These are phyloP conservation scores for Colletotrichum sp. DNA, from an alignment of 2,329 filamentous ascomycete genomes.

Conservation along the genomic window DNA sequence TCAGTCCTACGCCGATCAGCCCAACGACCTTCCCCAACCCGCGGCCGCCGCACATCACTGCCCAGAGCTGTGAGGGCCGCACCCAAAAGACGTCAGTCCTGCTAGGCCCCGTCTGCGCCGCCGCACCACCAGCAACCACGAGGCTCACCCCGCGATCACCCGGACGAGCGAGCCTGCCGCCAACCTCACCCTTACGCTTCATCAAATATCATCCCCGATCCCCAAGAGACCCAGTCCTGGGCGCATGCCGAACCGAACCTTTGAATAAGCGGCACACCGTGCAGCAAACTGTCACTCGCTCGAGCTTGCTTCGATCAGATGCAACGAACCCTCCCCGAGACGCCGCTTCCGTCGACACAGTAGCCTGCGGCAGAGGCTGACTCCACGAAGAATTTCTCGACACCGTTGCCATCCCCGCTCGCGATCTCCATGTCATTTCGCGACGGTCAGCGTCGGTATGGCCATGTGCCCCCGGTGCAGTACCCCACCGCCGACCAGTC, in stretches of 20 bases:
- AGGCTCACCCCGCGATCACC: slow-evolving; percentile 12
- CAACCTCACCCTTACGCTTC: slow-evolving; percentile 1
- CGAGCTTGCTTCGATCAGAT: slow-evolving; percentile 10
- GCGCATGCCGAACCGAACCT: neutral
- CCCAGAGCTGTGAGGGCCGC: neutral
- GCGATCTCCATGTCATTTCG: slow-evolving; percentile 62
- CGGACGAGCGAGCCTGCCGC: neutral
- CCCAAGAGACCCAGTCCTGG: neutral
- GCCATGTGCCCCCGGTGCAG: slow-evolving; percentile 69
- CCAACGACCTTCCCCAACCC: slow-evolving; percentile 5
- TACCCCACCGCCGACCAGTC: slow-evolving; percentile 56
- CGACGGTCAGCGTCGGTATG: slow-evolving; percentile 67
- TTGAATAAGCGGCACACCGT: neutral
- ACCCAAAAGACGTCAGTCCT: slow-evolving; percentile 15
- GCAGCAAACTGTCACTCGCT: neutral
- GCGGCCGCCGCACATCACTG: neutral
- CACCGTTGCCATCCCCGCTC: neutral
- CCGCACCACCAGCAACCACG: neutral
- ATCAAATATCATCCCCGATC: neutral
- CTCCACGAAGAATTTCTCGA: neutral
- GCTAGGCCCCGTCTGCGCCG: slow-evolving; percentile 5
- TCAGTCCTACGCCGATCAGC: slow-evolving; percentile 2
- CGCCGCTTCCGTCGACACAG: slow-evolving; percentile 9
- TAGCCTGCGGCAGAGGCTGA: slow-evolving; percentile 1
- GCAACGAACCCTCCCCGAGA: neutral